These are phyloP conservation scores for Lentinula raphanica DNA, from an alignment of 768 basidiomycete genomes.

Conservation along the genomic window DNA sequence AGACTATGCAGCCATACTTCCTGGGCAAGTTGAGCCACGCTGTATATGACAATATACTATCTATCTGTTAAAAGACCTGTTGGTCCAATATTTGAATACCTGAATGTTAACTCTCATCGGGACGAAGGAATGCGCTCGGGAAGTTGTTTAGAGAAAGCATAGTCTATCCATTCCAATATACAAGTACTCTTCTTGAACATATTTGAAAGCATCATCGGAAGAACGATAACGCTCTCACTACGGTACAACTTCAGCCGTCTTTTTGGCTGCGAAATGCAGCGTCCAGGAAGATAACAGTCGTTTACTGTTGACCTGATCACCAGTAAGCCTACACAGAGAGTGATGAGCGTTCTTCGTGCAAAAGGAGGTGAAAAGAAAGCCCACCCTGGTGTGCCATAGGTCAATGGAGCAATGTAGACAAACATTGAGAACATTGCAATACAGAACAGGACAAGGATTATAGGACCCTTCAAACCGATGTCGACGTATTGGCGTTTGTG, in stretches of 20 bases:
- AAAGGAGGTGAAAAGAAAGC: slow-evolving; percentile 22
- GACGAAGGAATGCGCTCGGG: neutral
- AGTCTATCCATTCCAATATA: neutral
- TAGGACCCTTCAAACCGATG: slow-evolving; percentile 71
- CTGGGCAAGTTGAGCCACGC: too few relatives aligned
- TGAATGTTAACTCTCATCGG: too few relatives aligned
- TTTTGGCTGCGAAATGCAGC: slow-evolving; percentile 84
- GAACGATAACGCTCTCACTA: neutral
- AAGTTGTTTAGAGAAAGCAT: neutral
- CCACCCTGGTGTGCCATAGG: slow-evolving; percentile 95
- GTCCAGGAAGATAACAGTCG: slow-evolving; percentile 89
- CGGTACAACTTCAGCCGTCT: slow-evolving; percentile 30
- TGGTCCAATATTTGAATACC: too few relatives aligned
- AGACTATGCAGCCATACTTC: too few relatives aligned
- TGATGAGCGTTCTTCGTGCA: slow-evolving; percentile 9
- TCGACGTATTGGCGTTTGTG: slow-evolving; percentile 61
- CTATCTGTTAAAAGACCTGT: too few relatives aligned
- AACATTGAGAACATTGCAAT: slow-evolving; percentile 61
- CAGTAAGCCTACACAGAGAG: slow-evolving; percentile 56
- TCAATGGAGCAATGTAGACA: slow-evolving; percentile 79
- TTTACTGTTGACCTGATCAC: slow-evolving; percentile 79
- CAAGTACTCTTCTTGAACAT: neutral
- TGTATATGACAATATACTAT: too few relatives aligned
- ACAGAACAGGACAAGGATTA: slow-evolving; percentile 52
- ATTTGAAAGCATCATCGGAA: neutral